Percentiles rank a stretch among this genome's conserved stretches.
Evolutionary conservation across 208 protist genomes (phyloP).

Genomic region (Crithidia bombi): DNA sequence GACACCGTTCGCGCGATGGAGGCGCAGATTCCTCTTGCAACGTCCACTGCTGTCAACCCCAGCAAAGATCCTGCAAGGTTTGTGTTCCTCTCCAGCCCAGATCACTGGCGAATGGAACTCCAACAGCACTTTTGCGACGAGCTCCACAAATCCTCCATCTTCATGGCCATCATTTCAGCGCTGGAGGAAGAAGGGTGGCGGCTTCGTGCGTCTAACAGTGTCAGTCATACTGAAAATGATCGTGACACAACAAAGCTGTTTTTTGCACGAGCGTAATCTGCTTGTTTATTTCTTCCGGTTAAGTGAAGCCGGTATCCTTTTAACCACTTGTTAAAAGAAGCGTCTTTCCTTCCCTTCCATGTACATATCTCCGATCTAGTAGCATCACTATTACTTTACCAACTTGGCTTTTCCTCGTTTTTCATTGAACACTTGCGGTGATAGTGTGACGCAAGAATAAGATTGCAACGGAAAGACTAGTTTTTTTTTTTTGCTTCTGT

Average conservation of each 20-base stretch:
- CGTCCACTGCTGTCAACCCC: constrained; percentile 72
- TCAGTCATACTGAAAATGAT: constrained; percentile 43
- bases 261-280: constrained; percentile 69
- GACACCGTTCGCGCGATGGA: constrained; percentile 89
- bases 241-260: constrained; percentile 87
- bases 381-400: too few relatives aligned
- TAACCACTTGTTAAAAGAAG: neutral
- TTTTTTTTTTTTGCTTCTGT: too few relatives aligned
- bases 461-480: too few relatives aligned
- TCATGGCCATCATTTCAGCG: constrained; percentile 74
- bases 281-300: too few relatives aligned
- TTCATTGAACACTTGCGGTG: too few relatives aligned
- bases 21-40: constrained; percentile 65
- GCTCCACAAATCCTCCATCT: constrained; percentile 84
- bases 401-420: too few relatives aligned
- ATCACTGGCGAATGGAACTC: constrained; percentile 91
- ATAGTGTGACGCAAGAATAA: too few relatives aligned
- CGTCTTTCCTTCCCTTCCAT: too few relatives aligned
- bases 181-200: constrained; percentile 89
- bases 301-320: neutral
- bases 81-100: constrained; percentile 69
- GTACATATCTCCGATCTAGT: too few relatives aligned
- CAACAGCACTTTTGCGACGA: constrained; percentile 92
- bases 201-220: constrained; percentile 75
- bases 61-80: constrained; percentile 83